A percentile compares a stretch with the other conserved stretches of the same genome.
phyloP scores from a whole-genome alignment of 2,329 filamentous ascomycete genomes.

The Sporothrix phasma region DNA sequence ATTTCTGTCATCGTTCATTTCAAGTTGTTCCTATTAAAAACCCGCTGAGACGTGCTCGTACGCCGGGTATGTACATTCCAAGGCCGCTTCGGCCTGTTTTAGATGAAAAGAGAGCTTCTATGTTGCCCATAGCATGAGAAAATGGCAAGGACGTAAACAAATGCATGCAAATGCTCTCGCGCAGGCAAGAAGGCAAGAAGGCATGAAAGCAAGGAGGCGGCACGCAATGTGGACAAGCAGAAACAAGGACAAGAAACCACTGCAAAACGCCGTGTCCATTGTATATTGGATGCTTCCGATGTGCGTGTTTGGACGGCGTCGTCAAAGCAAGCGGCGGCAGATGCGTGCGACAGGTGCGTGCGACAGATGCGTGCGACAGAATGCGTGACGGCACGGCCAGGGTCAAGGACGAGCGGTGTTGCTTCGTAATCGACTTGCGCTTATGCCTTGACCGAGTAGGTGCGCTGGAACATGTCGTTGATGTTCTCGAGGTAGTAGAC shows the following conservation, averaged over 20 bases:
- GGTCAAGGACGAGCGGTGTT: not conserved
- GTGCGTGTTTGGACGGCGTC: not conserved
- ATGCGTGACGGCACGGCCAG: too few relatives aligned
- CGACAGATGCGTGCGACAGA: not conserved
- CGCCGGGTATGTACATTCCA: slow-evolving; percentile 12
- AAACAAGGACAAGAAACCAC: slow-evolving; percentile 5
- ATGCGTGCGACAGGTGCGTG: not conserved
- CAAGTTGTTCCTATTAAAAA: slow-evolving; percentile 10
- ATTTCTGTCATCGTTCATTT: not conserved
- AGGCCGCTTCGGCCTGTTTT: slow-evolving; percentile 6
- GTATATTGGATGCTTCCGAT: slow-evolving; percentile 14
- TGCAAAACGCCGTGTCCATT: slow-evolving; percentile 12
- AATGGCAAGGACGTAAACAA: not conserved
- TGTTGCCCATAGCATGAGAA: slow-evolving; percentile 7
- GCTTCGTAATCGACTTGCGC: slow-evolving; percentile 33
- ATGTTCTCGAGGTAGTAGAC: slow-evolving; percentile 73
- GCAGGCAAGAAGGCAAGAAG: not conserved
- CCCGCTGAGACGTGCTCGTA: slow-evolving; percentile 5
- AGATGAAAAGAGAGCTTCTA: slow-evolving; percentile 12
- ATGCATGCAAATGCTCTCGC: not conserved
- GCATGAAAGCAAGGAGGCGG: not conserved
- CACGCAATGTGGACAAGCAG: slow-evolving; percentile 6
- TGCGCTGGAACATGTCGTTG: slow-evolving; percentile 78
- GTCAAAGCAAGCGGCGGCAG: not conserved
- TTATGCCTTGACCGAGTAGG: slow-evolving; percentile 66